Base-by-base conservation (phyloP, 2,329 filamentous ascomycete genomes). In the Tolypocladium sp. region DNA sequence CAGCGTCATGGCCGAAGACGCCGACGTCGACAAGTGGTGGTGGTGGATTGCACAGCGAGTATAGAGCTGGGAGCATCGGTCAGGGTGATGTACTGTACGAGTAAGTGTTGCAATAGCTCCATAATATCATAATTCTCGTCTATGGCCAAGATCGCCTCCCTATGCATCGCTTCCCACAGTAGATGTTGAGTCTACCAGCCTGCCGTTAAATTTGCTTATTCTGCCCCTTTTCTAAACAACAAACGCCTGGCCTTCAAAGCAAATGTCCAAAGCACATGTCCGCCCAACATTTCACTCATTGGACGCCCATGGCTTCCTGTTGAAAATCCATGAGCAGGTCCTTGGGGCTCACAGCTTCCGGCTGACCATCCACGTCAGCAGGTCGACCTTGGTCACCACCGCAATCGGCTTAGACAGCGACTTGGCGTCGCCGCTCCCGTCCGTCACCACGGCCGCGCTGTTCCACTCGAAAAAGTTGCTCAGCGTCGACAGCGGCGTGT, bases 401-500 rank as follows among this genome's bases (percentile, higher is more conserved):
- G 91, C 94, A 56, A 94, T 80, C 1, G 95, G 92, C 79, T 91
- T 95, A 53, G 82, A 82, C 58, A 84, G 73, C 27, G 80, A 83
- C 61, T 80, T 75, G 58, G 79, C 76, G 59, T 82, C 81, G 46
- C 76, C 76, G 15, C 78, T 77, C 65, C 84, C 82, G 73, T 97
- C 92, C 0, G 93, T 99, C 3, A 99, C 91, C 55, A 99, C 86
- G 0, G 94, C 94, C 0, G 94, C 93, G 66, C 90, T 94, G 76
- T 99, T 97, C 92, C 94, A 97, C 77, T 97, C 92, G 64, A 97
- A 91, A 77, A 99, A 99, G 69, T 90, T 87, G 78, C 91, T 93
- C 58, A 99, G 81, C 52, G 89, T 87, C 54, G 83, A 84, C 44
- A 99, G 80, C 3, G 89, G 89, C 1, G 94, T 99, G 65, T 97